Percentiles rank a stretch among this genome's conserved stretches.
These are phyloP conservation scores for Periconia sp. DNA, from an alignment of 2,329 filamentous ascomycete genomes.

Conservation along the genomic window DNA sequence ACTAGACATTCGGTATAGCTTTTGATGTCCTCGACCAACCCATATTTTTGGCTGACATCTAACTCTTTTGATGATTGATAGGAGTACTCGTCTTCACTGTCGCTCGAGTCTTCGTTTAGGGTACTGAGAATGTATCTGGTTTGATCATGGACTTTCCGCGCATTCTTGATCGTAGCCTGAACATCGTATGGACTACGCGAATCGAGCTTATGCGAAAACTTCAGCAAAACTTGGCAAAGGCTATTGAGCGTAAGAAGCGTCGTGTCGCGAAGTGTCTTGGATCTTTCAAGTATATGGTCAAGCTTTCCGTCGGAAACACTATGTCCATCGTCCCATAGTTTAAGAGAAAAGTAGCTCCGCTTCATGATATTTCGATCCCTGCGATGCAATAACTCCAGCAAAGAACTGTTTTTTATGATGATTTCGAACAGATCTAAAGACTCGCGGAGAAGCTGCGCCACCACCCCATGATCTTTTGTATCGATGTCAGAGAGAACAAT, in stretches of 20 bases:
- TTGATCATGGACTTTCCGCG: conserved; percentile 11
- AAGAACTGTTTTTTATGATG: background rate
- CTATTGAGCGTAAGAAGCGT: conserved; percentile 14
- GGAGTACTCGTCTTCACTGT: conserved; percentile 7
- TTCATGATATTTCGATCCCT: conserved; percentile 7
- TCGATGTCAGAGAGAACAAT: background rate
- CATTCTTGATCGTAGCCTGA: background rate
- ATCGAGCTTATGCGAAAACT: background rate
- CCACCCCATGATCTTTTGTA: conserved; percentile 7
- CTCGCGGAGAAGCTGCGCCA: conserved; percentile 4
- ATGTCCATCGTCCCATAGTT: conserved; percentile 21
- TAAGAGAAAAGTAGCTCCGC: conserved; percentile 12
- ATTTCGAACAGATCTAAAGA: conserved; percentile 6
- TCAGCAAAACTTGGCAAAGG: conserved; percentile 10
- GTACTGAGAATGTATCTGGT: conserved; percentile 12
- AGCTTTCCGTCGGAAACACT: conserved; percentile 11
- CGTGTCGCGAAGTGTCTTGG: conserved; percentile 12
- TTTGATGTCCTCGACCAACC: conserved; percentile 11
- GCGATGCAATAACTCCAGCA: background rate
- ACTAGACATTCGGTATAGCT: conserved; percentile 17
- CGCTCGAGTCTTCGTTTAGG: conserved; percentile 4
- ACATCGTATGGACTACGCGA: background rate
- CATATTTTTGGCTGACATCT: background rate
- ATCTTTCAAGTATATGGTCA: conserved; percentile 17
- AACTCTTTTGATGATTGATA: conserved; percentile 2